Conservation (phyloP, 2,329 filamentous ascomycete genomes). For the Lachnellula hyalina region DNA sequence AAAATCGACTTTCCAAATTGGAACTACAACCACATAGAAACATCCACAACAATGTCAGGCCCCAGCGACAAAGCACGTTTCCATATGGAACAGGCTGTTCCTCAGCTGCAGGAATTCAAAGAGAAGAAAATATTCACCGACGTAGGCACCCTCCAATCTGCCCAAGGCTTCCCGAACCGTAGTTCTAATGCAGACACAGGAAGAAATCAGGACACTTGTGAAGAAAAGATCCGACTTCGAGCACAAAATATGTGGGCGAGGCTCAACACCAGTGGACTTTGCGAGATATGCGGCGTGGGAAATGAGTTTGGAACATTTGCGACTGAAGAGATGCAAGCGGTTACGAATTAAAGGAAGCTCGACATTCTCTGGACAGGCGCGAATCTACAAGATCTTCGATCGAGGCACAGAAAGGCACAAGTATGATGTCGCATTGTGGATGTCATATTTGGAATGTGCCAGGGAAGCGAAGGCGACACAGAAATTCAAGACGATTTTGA, state of each 20-base stretch:
- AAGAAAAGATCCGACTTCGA: slow-evolving; percentile 91
- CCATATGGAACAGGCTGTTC: slow-evolving; percentile 86
- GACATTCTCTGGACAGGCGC: slow-evolving; percentile 68
- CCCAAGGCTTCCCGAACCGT: slow-evolving; percentile 7
- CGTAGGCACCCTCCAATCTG: slow-evolving; percentile 39
- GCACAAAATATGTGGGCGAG: slow-evolving; percentile 80
- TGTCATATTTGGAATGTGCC: slow-evolving; percentile 82
- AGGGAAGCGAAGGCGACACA: slow-evolving; percentile 61
- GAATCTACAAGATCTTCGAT: slow-evolving; percentile 85
- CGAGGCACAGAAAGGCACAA: slow-evolving; percentile 80
- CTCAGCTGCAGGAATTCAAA: slow-evolving; percentile 88
- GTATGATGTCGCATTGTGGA: slow-evolving; percentile 77
- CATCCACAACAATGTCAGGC: slow-evolving; percentile 57
- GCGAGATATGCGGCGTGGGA: slow-evolving; percentile 76
- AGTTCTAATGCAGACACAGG: slow-evolving; percentile 41
- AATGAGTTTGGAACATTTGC: slow-evolving; percentile 65
- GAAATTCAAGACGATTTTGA: slow-evolving; percentile 59
- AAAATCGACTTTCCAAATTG: background rate
- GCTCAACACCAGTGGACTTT: slow-evolving; percentile 72
- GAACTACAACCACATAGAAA: background rate
- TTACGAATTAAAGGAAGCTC: slow-evolving; percentile 66
- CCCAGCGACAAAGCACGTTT: slow-evolving; percentile 93
- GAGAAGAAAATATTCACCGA: slow-evolving; percentile 85
- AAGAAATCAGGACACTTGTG: slow-evolving; percentile 85
- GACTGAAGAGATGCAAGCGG: slow-evolving; percentile 76